phyloP scores from a whole-genome alignment of 129 eudicot genomes.

The Centella asiatica region DNA sequence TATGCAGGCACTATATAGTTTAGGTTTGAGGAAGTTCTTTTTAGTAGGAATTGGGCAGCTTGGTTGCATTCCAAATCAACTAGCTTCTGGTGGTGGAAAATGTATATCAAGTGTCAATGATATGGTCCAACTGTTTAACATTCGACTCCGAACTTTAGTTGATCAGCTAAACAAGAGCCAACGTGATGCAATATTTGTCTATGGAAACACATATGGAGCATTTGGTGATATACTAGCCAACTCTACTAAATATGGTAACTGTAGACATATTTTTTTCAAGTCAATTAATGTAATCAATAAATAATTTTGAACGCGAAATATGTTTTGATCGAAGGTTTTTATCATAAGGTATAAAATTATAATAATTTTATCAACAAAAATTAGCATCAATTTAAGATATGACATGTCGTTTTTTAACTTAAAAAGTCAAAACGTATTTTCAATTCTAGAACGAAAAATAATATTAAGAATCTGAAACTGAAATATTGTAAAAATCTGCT shows the following conservation, averaged over 20 bases:
- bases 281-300: background rate
- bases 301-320: background rate
- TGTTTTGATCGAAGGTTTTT: too few relatives aligned
- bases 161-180: slow-evolving; percentile 44
- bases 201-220: slow-evolving; percentile 54
- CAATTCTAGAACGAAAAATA: too few relatives aligned
- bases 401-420: too few relatives aligned
- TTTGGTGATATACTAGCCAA: slow-evolving; percentile 40
- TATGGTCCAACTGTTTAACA: slow-evolving; percentile 41
- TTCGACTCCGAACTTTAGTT: slow-evolving; percentile 35
- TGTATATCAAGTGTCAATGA: slow-evolving; percentile 41
- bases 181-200: slow-evolving; percentile 38
- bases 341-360: too few relatives aligned
- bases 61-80: slow-evolving; percentile 74
- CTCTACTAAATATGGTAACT: slow-evolving; percentile 38
- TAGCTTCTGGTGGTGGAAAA: slow-evolving; percentile 36
- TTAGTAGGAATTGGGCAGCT: slow-evolving; percentile 63
- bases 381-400: too few relatives aligned
- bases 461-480: too few relatives aligned
- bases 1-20: slow-evolving; percentile 49
- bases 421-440: too few relatives aligned
- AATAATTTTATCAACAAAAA: too few relatives aligned
- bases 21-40: slow-evolving; percentile 56
- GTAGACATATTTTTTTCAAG: too few relatives aligned
- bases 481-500: background rate